Evolutionary conservation across 768 basidiomycete species (phyloP).

Genomic region (Amyloporia xantha): DNA sequence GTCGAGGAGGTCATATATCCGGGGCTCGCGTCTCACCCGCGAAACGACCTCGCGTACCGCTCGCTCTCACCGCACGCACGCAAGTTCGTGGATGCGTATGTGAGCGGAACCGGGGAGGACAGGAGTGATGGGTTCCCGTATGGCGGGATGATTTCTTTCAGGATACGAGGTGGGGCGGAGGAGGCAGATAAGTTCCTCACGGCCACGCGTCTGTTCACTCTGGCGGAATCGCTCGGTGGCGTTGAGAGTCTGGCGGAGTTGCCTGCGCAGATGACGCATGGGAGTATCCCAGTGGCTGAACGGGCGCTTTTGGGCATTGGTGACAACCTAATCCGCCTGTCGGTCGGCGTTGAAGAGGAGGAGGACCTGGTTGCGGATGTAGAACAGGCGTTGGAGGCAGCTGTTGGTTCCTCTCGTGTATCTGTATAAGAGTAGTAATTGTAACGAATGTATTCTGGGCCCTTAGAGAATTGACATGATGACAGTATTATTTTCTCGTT

Average conservation of each 20-base stretch:
- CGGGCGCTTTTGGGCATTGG: constrained; percentile 69
- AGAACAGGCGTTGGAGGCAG: constrained; percentile 51
- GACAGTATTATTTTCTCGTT: no score
- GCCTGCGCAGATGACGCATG: constrained; percentile 88
- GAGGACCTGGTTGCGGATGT: constrained; percentile 78
- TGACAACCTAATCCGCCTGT: constrained; percentile 69
- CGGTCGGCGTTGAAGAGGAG: constrained; percentile 83
- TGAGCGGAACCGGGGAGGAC: constrained; percentile 23
- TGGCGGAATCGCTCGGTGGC: constrained; percentile 88
- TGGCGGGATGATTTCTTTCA: constrained; percentile 83
- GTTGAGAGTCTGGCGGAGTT: constrained; percentile 89
- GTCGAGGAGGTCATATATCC: constrained; percentile 88
- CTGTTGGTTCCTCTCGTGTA: constrained; percentile 10
- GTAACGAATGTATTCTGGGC: neutral
- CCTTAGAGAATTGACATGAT: no score
- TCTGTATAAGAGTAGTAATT: neutral
- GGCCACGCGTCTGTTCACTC: constrained; percentile 56
- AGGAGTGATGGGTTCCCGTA: constrained; percentile 83
- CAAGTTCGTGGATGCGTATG: constrained; percentile 46
- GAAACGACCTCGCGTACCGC: constrained; percentile 55
- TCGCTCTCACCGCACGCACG: constrained; percentile 65
- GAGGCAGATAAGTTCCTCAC: constrained; percentile 67
- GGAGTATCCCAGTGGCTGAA: constrained; percentile 62
- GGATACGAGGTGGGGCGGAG: constrained; percentile 42
- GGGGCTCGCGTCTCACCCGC: constrained; percentile 62